These are phyloP conservation scores for Asparagopsis taxiformis DNA, from an alignment of 31 red algal species.

Conservation along the genomic window DNA sequence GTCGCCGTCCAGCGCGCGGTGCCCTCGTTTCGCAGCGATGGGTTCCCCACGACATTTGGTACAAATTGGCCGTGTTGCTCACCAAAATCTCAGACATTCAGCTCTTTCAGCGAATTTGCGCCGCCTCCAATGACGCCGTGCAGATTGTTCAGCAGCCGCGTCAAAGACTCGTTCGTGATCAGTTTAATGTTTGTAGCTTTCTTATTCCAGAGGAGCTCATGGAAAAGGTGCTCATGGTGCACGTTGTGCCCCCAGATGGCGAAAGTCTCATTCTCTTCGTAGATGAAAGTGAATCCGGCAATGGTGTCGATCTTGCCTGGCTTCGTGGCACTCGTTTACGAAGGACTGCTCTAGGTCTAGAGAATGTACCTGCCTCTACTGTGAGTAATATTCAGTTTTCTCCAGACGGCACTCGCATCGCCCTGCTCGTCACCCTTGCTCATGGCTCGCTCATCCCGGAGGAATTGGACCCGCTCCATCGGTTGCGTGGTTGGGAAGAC, in stretches of 20 bases:
- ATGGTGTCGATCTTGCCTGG: constrained; percentile 59
- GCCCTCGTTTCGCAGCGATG: constrained; percentile 22
- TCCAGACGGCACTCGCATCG: constrained; percentile 51
- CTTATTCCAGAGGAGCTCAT: constrained; percentile 27
- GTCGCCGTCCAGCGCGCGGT: constrained; percentile 13
- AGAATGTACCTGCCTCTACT: constrained; percentile 43
- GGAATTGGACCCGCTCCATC: constrained; percentile 46
- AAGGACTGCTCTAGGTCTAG: constrained; percentile 36
- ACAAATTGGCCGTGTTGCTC: constrained; percentile 23
- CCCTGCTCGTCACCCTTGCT: constrained; percentile 64
- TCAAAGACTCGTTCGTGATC: constrained; percentile 16
- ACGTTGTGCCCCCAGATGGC: constrained; percentile 37
- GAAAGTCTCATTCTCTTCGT: constrained; percentile 49
- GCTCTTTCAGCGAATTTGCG: constrained; percentile 32
- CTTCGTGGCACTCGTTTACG: constrained; percentile 14
- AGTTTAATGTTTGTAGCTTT: constrained; percentile 21
- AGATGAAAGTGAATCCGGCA: constrained; percentile 27
- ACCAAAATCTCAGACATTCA: constrained; percentile 21
- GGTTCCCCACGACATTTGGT: constrained; percentile 62
- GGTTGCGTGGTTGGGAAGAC: constrained; percentile 56
- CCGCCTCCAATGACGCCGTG: constrained; percentile 25
- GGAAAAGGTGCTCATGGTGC: constrained; percentile 43
- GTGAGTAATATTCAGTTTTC: constrained; percentile 72
- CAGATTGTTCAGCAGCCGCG: constrained; percentile 1
- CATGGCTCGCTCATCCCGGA: constrained; percentile 8